phyloP scores from a whole-genome alignment of 1,284 basidiomycete genomes.

The Ustilago hordei region DNA sequence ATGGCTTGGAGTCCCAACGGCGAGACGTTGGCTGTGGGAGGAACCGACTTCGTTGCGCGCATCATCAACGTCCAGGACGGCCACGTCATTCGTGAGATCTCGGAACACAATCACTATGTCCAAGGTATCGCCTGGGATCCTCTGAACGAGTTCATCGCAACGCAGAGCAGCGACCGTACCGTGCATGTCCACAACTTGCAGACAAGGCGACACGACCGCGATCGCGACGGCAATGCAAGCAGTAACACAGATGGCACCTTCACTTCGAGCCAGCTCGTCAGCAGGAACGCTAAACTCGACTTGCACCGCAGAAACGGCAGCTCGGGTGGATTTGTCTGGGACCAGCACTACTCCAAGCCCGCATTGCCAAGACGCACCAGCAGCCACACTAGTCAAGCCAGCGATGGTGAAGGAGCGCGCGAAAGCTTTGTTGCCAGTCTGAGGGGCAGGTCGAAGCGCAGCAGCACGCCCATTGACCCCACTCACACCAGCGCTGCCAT shows the following conservation, averaged over 20 bases:
- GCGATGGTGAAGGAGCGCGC: conserved; percentile 54
- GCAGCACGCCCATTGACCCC: conserved; percentile 59
- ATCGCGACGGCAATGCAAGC: conserved; percentile 16
- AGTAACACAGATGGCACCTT: conserved; percentile 19
- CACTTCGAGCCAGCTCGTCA: conserved; percentile 49
- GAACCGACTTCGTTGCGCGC: conserved; percentile 93
- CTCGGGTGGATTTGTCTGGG: conserved; percentile 56
- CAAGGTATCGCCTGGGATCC: conserved; percentile 70
- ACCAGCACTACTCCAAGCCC: conserved; percentile 54
- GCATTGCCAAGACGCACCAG: conserved; percentile 58
- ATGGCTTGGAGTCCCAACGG: conserved; percentile 96
- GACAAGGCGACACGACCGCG: conserved; percentile 31
- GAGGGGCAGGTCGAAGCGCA: conserved; percentile 53
- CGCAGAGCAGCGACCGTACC: conserved; percentile 66
- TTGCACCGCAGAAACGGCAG: conserved; percentile 56
- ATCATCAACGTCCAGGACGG: conserved; percentile 82
- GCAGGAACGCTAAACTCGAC: conserved; percentile 59
- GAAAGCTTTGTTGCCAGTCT: conserved; percentile 54
- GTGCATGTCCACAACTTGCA: conserved; percentile 62
- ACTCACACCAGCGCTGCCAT: conserved; percentile 26
- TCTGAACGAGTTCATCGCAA: conserved; percentile 64
- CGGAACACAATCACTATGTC: conserved; percentile 68
- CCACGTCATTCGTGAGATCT: conserved; percentile 63
- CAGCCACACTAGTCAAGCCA: conserved; percentile 60
- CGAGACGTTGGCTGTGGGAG: conserved; percentile 91